Evolutionary conservation across 768 basidiomycete species (phyloP).

Genomic region (Crucibulum laeve): DNA sequence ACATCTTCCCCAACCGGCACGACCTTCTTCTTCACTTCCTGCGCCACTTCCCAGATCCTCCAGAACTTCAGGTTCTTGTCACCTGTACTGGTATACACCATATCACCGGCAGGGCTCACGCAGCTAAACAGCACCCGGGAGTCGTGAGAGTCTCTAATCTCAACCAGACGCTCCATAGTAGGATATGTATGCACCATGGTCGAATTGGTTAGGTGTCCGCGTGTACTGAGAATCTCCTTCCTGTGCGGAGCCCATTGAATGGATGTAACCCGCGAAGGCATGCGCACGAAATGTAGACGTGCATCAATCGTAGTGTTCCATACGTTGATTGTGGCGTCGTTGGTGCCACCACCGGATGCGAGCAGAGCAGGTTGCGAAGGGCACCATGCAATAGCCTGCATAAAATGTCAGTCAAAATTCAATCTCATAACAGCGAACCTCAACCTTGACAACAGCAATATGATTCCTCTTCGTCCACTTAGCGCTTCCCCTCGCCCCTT

Average conservation of each 20-base stretch:
- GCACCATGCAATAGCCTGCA: slow-evolving; percentile 93
- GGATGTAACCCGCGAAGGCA: slow-evolving; percentile 89
- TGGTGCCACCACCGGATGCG: slow-evolving; percentile 92
- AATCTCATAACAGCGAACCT: slow-evolving; percentile 1
- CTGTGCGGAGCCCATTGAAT: slow-evolving; percentile 82
- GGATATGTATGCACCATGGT: slow-evolving; percentile 87
- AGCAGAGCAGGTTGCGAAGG: slow-evolving; percentile 93
- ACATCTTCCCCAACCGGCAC: slow-evolving; percentile 25
- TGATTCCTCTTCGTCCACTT: slow-evolving; percentile 94
- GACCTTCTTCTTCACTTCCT: slow-evolving; percentile 34
- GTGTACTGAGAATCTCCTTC: slow-evolving; percentile 89
- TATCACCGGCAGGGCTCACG: slow-evolving; percentile 84
- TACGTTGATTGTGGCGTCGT: slow-evolving; percentile 85
- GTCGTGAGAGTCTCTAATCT: slow-evolving; percentile 91
- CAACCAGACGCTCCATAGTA: slow-evolving; percentile 71
- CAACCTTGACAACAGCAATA: slow-evolving; percentile 78
- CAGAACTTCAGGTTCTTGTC: slow-evolving; percentile 99
- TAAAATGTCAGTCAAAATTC: slow-evolving; percentile 1
- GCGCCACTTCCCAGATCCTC: slow-evolving; percentile 73
- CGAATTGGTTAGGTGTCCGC: slow-evolving; percentile 89
- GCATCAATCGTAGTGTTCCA: slow-evolving; percentile 94
- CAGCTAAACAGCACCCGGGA: slow-evolving; percentile 84
- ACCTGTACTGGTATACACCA: slow-evolving; percentile 87
- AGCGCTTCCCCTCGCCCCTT: slow-evolving; percentile 52
- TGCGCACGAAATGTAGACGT: slow-evolving; percentile 80